phyloP scores from a whole-genome alignment of 2,329 filamentous ascomycete genomes.

The Aspergillus texensis region DNA sequence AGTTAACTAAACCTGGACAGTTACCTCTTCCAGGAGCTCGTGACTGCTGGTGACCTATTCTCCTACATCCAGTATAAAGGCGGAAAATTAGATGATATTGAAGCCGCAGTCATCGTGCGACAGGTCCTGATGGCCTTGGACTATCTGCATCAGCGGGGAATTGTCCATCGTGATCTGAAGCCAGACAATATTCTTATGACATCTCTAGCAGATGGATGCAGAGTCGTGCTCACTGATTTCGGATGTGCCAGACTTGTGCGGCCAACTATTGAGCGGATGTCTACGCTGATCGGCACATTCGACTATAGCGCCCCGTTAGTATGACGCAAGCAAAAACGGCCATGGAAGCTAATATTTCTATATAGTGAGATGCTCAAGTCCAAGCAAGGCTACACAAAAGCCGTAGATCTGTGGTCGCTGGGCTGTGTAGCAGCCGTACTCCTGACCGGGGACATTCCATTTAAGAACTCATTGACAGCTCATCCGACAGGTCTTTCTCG shows the following conservation, averaged over 20 bases:
- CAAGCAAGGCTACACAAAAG: conserved; percentile 56
- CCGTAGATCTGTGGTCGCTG: conserved; percentile 66
- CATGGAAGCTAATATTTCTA: background rate
- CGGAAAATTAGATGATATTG: conserved; percentile 50
- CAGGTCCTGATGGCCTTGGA: conserved; percentile 62
- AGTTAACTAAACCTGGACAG: conserved; percentile 30
- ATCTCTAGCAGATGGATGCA: conserved; percentile 51
- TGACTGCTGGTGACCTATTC: conserved; percentile 63
- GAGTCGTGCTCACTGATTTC: conserved; percentile 64
- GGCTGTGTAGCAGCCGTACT: conserved; percentile 57
- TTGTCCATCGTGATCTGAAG: conserved; percentile 66
- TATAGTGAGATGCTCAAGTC: conserved; percentile 29
- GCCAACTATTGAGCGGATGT: conserved; percentile 50
- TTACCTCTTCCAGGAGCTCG: conserved; percentile 64
- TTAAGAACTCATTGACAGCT: conserved; percentile 37
- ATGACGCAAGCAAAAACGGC: background rate
- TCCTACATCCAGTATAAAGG: conserved; percentile 59
- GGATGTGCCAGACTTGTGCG: conserved; percentile 53
- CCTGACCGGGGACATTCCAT: conserved; percentile 54
- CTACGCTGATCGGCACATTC: conserved; percentile 56
- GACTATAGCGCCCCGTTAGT: conserved; percentile 64
- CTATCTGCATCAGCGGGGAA: conserved; percentile 57
- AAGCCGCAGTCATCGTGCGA: conserved; percentile 56
- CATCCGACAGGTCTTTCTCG: conserved; percentile 36
- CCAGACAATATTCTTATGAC: conserved; percentile 66